phyloP scores from a whole-genome alignment of 345 rosid species.

The Kernera saxatilis region DNA sequence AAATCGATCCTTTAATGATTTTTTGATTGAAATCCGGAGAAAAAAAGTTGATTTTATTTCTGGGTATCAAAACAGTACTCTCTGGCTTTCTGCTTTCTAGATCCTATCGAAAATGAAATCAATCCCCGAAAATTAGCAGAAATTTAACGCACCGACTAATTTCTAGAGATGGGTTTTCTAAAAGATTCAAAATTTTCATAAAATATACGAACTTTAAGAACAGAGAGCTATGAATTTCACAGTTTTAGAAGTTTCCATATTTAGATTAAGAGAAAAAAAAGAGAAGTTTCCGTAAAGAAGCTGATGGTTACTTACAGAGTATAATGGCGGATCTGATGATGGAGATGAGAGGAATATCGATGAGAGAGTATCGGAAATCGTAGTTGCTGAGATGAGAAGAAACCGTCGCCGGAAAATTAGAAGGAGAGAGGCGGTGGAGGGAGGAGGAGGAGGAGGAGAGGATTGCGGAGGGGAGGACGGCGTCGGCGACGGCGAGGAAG shows the following conservation, averaged over 20 bases:
- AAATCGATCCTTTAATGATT: not conserved
- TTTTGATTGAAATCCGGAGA: not conserved
- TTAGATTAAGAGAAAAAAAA: not conserved
- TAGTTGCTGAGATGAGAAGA: constrained; percentile 35
- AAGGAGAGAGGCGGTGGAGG: constrained; percentile 9
- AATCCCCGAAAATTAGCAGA: not conserved
- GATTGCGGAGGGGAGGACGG: constrained; percentile 72
- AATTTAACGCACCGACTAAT: not conserved
- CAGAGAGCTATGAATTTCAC: not conserved
- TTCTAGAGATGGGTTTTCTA: not conserved
- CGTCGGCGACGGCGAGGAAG: constrained; percentile 68
- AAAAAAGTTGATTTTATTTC: not conserved
- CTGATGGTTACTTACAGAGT: constrained; percentile 56
- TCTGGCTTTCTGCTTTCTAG: not conserved
- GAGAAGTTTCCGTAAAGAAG: not conserved
- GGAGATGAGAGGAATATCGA: constrained; percentile 83
- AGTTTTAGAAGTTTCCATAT: not conserved
- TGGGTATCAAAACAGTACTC: not conserved
- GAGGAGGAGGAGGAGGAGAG: constrained; percentile 67
- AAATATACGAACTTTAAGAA: not conserved
- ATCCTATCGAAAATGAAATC: not conserved
- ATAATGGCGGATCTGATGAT: constrained; percentile 76
- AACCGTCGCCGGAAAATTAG: constrained; percentile 11
- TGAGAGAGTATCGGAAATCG: constrained; percentile 68
- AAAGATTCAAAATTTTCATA: not conserved